Conservation (phyloP, 495 filamentous ascomycete species). For the Astrocystis sublimbata region DNA sequence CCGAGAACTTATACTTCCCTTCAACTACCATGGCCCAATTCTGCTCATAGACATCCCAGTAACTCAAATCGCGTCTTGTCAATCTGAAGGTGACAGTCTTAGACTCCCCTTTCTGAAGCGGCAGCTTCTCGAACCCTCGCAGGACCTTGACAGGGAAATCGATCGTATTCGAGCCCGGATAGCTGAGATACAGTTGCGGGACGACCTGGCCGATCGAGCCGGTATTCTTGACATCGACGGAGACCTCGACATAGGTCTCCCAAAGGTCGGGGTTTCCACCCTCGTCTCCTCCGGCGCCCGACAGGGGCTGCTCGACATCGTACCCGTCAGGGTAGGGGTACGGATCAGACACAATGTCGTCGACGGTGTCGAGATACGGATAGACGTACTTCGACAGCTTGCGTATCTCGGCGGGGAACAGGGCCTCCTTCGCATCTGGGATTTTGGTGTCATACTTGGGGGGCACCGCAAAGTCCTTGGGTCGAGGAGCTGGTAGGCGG, state of each 20-base stretch:
- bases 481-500: slow-evolving; percentile 60
- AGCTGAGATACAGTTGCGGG: slow-evolving; percentile 79
- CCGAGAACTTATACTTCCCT: slow-evolving; percentile 45
- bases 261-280: slow-evolving; percentile 87
- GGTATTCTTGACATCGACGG: slow-evolving; percentile 69
- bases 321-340: slow-evolving; percentile 79
- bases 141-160: slow-evolving; percentile 78
- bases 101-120: slow-evolving; percentile 57
- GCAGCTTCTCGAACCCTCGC: slow-evolving; percentile 78
- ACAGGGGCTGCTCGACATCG: slow-evolving; percentile 51
- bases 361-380: slow-evolving; percentile 69
- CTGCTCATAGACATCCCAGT: slow-evolving; percentile 75
- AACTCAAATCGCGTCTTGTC: slow-evolving; percentile 73
- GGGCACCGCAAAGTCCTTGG: slow-evolving; percentile 56
- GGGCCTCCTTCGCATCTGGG: slow-evolving; percentile 55
- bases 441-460: slow-evolving; percentile 59
- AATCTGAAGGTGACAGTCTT: slow-evolving; percentile 66
- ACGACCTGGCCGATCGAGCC: slow-evolving; percentile 73
- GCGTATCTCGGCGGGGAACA: slow-evolving; percentile 70
- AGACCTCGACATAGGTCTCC: slow-evolving; percentile 62
- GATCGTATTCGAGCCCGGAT: slow-evolving; percentile 63
- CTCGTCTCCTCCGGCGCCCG: slow-evolving; percentile 73
- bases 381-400: slow-evolving; percentile 81
- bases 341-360: slow-evolving; percentile 54
- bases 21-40: slow-evolving; percentile 77